phyloP scores from a whole-genome alignment of 345 rosid species.

The Melastoma malabathricum region DNA sequence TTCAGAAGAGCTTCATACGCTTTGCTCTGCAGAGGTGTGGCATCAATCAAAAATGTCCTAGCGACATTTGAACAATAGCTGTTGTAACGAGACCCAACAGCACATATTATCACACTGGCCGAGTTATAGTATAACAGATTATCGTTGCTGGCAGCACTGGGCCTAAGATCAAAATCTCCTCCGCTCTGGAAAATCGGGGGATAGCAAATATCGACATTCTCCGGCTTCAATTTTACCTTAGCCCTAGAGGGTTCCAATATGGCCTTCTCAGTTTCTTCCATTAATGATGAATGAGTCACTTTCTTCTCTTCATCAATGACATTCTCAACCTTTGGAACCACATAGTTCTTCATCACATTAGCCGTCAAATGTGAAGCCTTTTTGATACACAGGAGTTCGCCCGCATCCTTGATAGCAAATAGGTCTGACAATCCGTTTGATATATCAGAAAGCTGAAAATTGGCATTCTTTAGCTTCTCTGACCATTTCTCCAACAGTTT shows the following conservation, averaged over 20 bases:
- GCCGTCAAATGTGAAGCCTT: conserved; percentile 73
- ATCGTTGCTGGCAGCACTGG: conserved; percentile 85
- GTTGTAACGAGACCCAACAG: conserved; percentile 72
- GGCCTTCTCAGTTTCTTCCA: conserved; percentile 85
- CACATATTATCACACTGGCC: conserved; percentile 74
- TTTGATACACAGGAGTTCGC: conserved; percentile 59
- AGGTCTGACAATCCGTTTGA: conserved; percentile 69
- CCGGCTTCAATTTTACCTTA: conserved; percentile 73
- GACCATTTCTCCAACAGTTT: conserved; percentile 77
- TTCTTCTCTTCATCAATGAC: conserved; percentile 87
- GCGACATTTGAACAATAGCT: conserved; percentile 91
- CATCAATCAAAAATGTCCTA: conserved; percentile 77
- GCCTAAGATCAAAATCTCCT: conserved; percentile 80
- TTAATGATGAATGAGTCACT: conserved; percentile 64
- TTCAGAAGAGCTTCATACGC: conserved; percentile 79
- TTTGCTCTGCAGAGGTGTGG: conserved; percentile 63
- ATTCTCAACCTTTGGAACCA: conserved; percentile 80
- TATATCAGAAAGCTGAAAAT: conserved; percentile 50
- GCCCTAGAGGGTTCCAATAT: conserved; percentile 73
- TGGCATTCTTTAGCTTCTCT: conserved; percentile 43
- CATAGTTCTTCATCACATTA: conserved; percentile 68
- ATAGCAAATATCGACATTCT: conserved; percentile 88
- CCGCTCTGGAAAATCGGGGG: conserved; percentile 98
- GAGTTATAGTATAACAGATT: conserved; percentile 68
- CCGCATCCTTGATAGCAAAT: conserved; percentile 62